Base-by-base conservation (phyloP, 495 filamentous ascomycete species). In the Aspergillus biplanus region DNA sequence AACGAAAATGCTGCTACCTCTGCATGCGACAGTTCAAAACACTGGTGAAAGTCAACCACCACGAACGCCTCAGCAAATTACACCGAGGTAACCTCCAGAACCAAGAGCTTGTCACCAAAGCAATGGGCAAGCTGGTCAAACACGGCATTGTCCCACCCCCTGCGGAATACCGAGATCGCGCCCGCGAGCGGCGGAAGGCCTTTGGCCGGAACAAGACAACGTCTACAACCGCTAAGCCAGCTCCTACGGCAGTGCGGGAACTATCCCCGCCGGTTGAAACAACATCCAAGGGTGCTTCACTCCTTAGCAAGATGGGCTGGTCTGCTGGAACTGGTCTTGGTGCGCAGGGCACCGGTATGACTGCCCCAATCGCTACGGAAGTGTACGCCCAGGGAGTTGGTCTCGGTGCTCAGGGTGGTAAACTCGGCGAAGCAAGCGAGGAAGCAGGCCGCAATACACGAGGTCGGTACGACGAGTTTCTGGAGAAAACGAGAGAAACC, bases 261-360 rank as follows among this genome's bases (percentile, higher is more conserved):
- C 71, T 75, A 13, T 52, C 61, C 16, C 63, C 68, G 55, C 71
- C 78, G 1, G 75, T 77, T 18, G 82, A 83, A 59, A 62, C 69
- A 6, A 75, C 73, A 1, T 93, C 91, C n/a, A 97, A 93, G 77
- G 93, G 93, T 31, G 90, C 91, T 6, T 86, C 89, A 1, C 78
- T 97, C 35, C 83, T 97, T 7, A 87, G 89, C 54, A 97, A 96
- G 78, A 96, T 97, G 91, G 93, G 93, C 15, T 97, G 91, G 91
- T 87, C 82, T 12, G 85, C 85, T 3, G 93, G 93, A 1, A 83
- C 87, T 59, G 93, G 93, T 2, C 79, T 97, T 18, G 93, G 93
- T 48, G 91, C 89, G 3, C 85, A 89, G 65, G 90, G 92, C 0
- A 87, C 87, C 1, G 93, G 93, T 4, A 85, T 88, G 54, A 91